Evolutionary conservation across 2,329 filamentous ascomycete species (phyloP), one percentile per base, ranked within the genome.

Genomic region (Metarhizium sp.): DNA sequence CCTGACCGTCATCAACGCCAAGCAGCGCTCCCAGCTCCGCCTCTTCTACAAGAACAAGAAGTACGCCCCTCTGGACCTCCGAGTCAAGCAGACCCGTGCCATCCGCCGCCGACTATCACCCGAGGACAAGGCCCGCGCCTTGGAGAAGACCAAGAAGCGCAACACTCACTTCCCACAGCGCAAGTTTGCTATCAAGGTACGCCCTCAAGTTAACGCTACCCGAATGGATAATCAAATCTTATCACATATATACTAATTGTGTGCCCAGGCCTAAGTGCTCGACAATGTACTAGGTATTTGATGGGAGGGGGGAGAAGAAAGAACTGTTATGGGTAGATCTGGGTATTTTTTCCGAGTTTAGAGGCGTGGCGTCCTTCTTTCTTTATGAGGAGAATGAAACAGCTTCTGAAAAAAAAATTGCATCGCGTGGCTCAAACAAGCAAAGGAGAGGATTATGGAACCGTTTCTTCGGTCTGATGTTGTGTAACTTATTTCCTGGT

Each of bases 21-120:
- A 95, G 86, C 94, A 99, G 84, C 88, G 95, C 76, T 83, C 90
- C 66, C 92, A 97, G 81, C 90, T 99, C 71, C 91, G 92, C 70
- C 84, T 97, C 67, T 97, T 97, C 88, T 99, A 99, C 87, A 95
- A 96, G 85, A 88, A 88, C 87, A 97, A 97, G 90, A 97, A 96
- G 85, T 96, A 96, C 85, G 80, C 91, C 63, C 94, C 94, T 64
- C 90, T 99, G 75, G 95, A 99, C 78, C 92, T 99, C 81, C 90
- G 94, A 78, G 78, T 91, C 74, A 97, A 97, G 89, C 86, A 94
- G 82, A 99, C 94, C 74, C 92, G 94, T 71, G 94, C 92, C 74
- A 95, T 97, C 80, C 91, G 94, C 73, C 90, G 95, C 82, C 85
- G 90, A 73, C 83, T 99, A 79, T 92, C 88, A 72, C 87, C 90